Conservation (phyloP, 2,329 filamentous ascomycete species). For the Diplodia intermedia region DNA sequence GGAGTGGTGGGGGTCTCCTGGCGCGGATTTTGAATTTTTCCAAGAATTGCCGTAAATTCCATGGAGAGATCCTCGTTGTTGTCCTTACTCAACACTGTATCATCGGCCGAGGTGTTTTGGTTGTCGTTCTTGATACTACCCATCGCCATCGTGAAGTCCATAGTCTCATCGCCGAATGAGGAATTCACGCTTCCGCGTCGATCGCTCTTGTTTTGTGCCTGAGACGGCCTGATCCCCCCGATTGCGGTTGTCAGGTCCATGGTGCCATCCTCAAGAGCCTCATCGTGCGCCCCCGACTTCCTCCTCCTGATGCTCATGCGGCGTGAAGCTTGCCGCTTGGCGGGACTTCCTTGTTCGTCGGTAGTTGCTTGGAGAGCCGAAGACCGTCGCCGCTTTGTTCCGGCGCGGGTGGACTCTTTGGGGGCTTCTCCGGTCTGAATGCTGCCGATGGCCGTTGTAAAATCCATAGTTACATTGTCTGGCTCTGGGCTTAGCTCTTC, state of each 20-base stretch:
- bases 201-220: not conserved
- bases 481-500: conserved; percentile 46
- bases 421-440: conserved; percentile 49
- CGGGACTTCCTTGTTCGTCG: conserved; percentile 46
- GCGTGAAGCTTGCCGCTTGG: conserved; percentile 45
- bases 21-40: conserved; percentile 48
- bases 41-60: conserved; percentile 59
- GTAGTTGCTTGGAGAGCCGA: conserved; percentile 42
- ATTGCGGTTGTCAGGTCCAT: conserved; percentile 51
- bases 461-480: conserved; percentile 62
- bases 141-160: conserved; percentile 51
- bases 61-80: conserved; percentile 59
- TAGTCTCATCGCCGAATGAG: conserved; percentile 46
- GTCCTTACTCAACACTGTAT: conserved; percentile 34
- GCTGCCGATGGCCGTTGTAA: conserved; percentile 62
- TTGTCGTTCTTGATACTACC: conserved; percentile 43
- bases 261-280: conserved; percentile 49
- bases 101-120: not conserved
- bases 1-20: conserved; percentile 36
- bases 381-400: conserved; percentile 53
- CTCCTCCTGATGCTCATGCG: conserved; percentile 50
- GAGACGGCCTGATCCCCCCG: conserved; percentile 43
- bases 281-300: conserved; percentile 45
- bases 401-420: conserved; percentile 43
- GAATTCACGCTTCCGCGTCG: conserved; percentile 41